phyloP scores from a whole-genome alignment of 2,329 filamentous ascomycete genomes.

The Fusarium protoensiforme region DNA sequence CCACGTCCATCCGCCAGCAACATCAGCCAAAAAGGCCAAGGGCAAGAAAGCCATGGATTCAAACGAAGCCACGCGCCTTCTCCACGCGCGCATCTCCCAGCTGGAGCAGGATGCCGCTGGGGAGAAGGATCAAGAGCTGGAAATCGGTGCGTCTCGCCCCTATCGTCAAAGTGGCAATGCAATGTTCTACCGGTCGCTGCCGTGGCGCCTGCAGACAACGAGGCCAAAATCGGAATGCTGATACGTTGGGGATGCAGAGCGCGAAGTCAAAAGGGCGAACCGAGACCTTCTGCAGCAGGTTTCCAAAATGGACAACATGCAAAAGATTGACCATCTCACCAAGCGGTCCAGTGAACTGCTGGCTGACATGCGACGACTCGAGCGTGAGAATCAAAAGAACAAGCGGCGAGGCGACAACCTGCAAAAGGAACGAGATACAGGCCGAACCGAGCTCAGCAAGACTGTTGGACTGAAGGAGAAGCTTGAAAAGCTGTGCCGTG shows the following conservation, averaged over 20 bases:
- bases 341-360: constrained; percentile 92
- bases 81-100: constrained; percentile 94
- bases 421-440: constrained; percentile 96
- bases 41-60: constrained; percentile 86
- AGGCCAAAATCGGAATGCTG: constrained; percentile 34
- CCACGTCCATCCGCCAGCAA: constrained; percentile 52
- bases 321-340: constrained; percentile 89
- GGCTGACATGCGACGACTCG: constrained; percentile 93
- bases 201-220: constrained; percentile 1
- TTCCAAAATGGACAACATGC: constrained; percentile 90
- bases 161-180: constrained; percentile 23
- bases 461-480: constrained; percentile 94
- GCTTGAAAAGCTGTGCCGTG: constrained; percentile 93
- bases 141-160: constrained; percentile 78
- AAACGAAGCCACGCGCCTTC: constrained; percentile 88
- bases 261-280: constrained; percentile 93
- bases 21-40: constrained; percentile 80
- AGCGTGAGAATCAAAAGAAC: constrained; percentile 93
- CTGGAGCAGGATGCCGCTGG: constrained; percentile 92
- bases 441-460: constrained; percentile 88
- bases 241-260: constrained; percentile 67
- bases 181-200: not conserved
- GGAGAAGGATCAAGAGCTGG: constrained; percentile 93
- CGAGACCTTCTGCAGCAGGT: constrained; percentile 89
- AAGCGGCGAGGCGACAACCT: constrained; percentile 94